Percentiles rank a stretch among this genome's conserved stretches.
Evolutionary conservation across 163 green algal species (phyloP).

Genomic region (Prototheca wickerhamii): DNA sequence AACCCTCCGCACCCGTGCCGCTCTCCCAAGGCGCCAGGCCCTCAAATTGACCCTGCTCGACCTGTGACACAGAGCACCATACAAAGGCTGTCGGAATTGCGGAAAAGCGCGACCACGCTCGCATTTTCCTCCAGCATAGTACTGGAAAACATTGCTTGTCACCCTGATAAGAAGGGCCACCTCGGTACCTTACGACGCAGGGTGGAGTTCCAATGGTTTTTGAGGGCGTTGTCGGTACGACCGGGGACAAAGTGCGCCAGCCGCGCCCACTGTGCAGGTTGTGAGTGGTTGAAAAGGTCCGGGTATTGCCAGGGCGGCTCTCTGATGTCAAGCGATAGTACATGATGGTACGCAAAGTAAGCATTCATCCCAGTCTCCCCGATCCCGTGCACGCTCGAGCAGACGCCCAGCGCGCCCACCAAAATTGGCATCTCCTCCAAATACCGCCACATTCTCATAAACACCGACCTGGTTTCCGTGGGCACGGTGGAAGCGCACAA

Average conservation of each 20-base stretch:
- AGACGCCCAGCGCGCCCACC: not conserved
- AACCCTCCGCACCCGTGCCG: not conserved
- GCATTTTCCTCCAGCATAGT: not conserved
- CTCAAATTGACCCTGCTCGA: slow-evolving; percentile 21
- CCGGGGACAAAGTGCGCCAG: slow-evolving; percentile 67
- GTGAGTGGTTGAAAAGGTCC: too few relatives aligned
- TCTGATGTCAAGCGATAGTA: too few relatives aligned
- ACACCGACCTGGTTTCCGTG: slow-evolving; percentile 49
- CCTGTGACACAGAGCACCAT: slow-evolving; percentile 6
- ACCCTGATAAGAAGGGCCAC: too few relatives aligned
- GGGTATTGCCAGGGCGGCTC: not conserved
- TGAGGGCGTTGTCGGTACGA: slow-evolving; percentile 72
- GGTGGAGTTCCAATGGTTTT: slow-evolving; percentile 83
- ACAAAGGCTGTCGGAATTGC: not conserved
- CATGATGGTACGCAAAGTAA: too few relatives aligned
- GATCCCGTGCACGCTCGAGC: too few relatives aligned
- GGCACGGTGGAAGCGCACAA: slow-evolving; percentile 50
- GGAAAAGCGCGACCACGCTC: too few relatives aligned
- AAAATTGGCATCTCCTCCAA: not conserved
- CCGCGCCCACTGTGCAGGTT: slow-evolving; percentile 36
- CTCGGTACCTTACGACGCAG: slow-evolving; percentile 36
- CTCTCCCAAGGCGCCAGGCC: slow-evolving; percentile 13
- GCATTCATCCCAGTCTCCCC: too few relatives aligned
- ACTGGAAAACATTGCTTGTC: too few relatives aligned
- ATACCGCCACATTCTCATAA: not conserved